phyloP scores from a whole-genome alignment of 305 asterid genomes.

The Solanum chacoense region DNA sequence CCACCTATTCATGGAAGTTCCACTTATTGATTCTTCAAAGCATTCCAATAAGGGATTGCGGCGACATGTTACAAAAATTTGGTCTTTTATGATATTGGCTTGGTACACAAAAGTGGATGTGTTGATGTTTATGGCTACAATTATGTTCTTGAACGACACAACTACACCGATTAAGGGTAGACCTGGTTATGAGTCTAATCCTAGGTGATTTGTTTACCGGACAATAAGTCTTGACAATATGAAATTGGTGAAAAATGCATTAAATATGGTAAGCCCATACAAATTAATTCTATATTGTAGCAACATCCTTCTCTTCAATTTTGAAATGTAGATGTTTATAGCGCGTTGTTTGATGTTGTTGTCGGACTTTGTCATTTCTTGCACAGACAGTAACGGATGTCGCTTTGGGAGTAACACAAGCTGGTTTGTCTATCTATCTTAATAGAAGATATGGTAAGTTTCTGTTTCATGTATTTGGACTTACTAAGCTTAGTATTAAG shows the following conservation, averaged over 20 bases:
- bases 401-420: constrained; percentile 25
- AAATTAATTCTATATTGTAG: not conserved
- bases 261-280: constrained; percentile 7
- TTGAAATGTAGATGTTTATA: not conserved
- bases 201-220: constrained; percentile 16
- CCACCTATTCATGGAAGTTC: constrained; percentile 12
- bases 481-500: not conserved
- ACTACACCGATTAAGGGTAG: constrained; percentile 16
- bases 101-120: not conserved
- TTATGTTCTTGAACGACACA: constrained; percentile 24
- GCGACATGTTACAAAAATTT: not conserved
- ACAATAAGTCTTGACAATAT: constrained; percentile 19
- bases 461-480: not conserved
- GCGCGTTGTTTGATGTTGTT: not conserved
- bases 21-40: not conserved
- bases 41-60: not conserved
- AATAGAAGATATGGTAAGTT: constrained; percentile 26
- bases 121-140: constrained; percentile 14
- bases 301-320: not conserved
- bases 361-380: not conserved
- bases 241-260: constrained; percentile 16
- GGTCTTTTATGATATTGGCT: no score
- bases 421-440: constrained; percentile 29
- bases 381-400: constrained; percentile 31
- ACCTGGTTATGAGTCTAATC: constrained; percentile 10